These are phyloP conservation scores for Huntiella omanensis DNA, from an alignment of 2,329 filamentous ascomycete genomes.

Conservation along the genomic window DNA sequence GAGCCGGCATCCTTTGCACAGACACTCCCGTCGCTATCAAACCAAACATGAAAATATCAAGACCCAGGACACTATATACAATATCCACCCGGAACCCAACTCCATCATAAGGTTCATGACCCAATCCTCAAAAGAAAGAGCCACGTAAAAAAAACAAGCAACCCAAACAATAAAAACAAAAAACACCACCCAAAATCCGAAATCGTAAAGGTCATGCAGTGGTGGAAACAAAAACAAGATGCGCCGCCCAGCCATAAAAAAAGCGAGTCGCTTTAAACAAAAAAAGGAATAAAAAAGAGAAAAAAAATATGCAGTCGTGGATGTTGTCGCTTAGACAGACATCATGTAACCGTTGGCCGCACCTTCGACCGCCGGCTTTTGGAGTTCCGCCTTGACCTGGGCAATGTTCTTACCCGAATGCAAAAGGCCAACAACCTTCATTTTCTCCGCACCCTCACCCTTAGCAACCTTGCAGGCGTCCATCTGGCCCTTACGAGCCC, in stretches of 20 bases:
- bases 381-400: constrained; percentile 10
- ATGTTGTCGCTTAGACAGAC: constrained; percentile 34
- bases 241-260: no score
- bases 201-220: constrained; percentile 2
- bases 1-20: constrained; percentile 11
- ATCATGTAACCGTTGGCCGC: constrained; percentile 52
- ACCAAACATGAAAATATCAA: constrained; percentile 7
- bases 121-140: not conserved
- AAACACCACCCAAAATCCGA: not conserved
- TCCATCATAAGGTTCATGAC: not conserved
- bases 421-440: constrained; percentile 64
- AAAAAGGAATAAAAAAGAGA: not conserved
- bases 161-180: not conserved
- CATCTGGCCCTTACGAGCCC: constrained; percentile 50
- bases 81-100: not conserved
- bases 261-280: not conserved
- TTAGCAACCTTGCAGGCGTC: constrained; percentile 49
- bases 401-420: constrained; percentile 62
- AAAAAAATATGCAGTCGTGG: not conserved
- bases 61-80: constrained; percentile 3
- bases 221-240: no score
- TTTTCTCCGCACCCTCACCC: constrained; percentile 78
- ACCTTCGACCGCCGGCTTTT: constrained; percentile 2
- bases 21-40: constrained; percentile 5
- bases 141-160: constrained; percentile 1